phyloP scores from a whole-genome alignment of 768 basidiomycete genomes.

The Punctularia strigosozonata region DNA sequence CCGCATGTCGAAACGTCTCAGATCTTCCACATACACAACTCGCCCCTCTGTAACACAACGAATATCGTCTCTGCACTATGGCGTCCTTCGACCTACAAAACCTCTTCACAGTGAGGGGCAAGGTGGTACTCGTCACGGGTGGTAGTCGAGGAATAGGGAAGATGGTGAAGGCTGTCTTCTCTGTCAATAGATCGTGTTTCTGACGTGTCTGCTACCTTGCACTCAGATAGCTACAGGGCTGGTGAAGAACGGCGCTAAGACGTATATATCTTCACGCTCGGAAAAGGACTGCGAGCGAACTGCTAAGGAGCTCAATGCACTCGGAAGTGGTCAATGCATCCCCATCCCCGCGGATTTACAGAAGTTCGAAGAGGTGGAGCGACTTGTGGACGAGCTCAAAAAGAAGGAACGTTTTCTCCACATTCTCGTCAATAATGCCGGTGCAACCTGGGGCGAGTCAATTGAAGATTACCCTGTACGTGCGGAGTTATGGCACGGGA shows the following conservation, averaged over 20 bases:
- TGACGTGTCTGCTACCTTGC: neutral
- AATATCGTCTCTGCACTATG: too few species aligned
- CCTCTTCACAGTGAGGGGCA: conserved; percentile 39
- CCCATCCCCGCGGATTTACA: conserved; percentile 43
- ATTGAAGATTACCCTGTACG: conserved; percentile 35
- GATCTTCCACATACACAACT: too few species aligned
- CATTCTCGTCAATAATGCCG: conserved; percentile 55
- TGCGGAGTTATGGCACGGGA: conserved; percentile 2
- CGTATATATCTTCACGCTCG: conserved; percentile 53
- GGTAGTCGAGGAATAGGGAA: conserved; percentile 58
- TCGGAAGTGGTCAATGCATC: conserved; percentile 44
- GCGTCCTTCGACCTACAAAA: conserved; percentile 21
- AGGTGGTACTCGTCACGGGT: conserved; percentile 51
- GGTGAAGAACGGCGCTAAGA: conserved; percentile 48
- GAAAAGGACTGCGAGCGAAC: conserved; percentile 38
- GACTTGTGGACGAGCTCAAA: conserved; percentile 36
- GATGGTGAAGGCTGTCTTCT: conserved; percentile 28
- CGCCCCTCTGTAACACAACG: too few species aligned
- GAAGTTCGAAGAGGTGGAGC: conserved; percentile 39
- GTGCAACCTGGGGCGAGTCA: conserved; percentile 40
- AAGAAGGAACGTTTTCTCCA: conserved; percentile 41
- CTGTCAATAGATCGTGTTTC: neutral
- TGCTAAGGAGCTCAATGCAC: conserved; percentile 35
- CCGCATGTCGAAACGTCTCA: too few species aligned
- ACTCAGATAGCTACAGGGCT: conserved; percentile 51